A percentile compares a stretch with the other conserved stretches of the same genome.
Conservation (phyloP, 306 rosid genomes). For the Malus sieversii region DNA sequence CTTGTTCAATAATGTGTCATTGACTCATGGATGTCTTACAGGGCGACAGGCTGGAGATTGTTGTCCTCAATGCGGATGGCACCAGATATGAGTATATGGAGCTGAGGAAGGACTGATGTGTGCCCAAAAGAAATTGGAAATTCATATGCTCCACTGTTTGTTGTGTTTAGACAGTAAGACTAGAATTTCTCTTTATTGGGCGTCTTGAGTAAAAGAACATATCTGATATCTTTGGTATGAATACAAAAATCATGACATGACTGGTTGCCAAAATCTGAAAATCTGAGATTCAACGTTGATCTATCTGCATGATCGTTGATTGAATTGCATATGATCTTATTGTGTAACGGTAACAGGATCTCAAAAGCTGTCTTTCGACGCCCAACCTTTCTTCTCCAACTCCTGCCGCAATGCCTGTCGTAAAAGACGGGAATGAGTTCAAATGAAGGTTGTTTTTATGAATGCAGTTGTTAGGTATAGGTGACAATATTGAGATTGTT, state of each 20-base stretch:
- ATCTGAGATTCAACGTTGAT: not conserved
- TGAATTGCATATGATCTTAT: not conserved
- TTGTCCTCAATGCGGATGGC: conserved; percentile 58
- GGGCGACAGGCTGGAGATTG: conserved; percentile 83
- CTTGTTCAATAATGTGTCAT: not conserved
- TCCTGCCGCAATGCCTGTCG: conserved; percentile 56
- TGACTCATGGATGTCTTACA: conserved; percentile 26
- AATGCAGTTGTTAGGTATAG: not conserved
- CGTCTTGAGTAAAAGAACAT: too few species aligned
- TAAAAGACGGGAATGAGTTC: not conserved
- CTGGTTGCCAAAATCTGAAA: not conserved
- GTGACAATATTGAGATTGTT: not conserved
- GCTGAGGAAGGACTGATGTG: conserved; percentile 61
- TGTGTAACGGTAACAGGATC: not conserved
- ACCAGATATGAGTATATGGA: conserved; percentile 58
- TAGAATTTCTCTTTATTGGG: not conserved
- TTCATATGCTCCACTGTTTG: not conserved
- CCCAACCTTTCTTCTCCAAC: conserved; percentile 85
- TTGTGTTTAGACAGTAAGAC: not conserved
- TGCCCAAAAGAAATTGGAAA: not conserved
- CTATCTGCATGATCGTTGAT: not conserved
- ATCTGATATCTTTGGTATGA: too few species aligned
- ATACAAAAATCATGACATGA: not conserved
- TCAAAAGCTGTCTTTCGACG: conserved; percentile 50
- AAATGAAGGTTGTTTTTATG: not conserved